Base-by-base conservation (phyloP, 2,329 filamentous ascomycete genomes). In the Penicillium corylophilum region DNA sequence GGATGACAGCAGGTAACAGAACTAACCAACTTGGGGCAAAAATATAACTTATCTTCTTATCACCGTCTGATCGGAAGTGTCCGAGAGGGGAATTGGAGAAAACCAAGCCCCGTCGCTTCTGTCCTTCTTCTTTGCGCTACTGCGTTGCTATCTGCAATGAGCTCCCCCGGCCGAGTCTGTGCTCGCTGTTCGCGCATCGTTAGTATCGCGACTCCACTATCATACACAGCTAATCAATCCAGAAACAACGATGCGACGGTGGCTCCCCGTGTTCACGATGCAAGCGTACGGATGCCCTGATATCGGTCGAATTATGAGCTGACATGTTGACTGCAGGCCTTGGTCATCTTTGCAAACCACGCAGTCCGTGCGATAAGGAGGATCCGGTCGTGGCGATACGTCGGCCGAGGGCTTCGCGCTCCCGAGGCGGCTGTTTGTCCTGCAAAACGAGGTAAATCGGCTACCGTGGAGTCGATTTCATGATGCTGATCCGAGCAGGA, bases 211-310 rank as follows among this genome's bases (percentile, higher is more conserved):
- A 15, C 4, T 5, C n/a, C 9, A 29, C 45, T 51, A 3, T 23
- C 38, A 22, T 35, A 16, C 5, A 12, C 20, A 48, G 26, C 38
- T 26, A 9, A 42, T 16, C 16, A 20, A 39, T 7, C 16, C 22
- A 48, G 62, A 67, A 67, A 58, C 64, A 67, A 59, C 57, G 61
- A 48, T 67, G 64, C 49, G 64, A 66, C 31, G 64, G 64, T 5
- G 53, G 44, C 3, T 26, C 46, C 6, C 64, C 64, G 7, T 67
- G 64, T 23, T 57, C 61, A 10, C 62, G 64, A 23, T 67, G 64
- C 39, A 55, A 54, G 20, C 57, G 64, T 62, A 60, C 48, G 52
- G 28, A 22, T 33, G 15, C 41, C 33, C n/a, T 15, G 10, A 24
- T n/a, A 31, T 35, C 4, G 5, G 10, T 15, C 8, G 5, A 39